Base-by-base conservation (phyloP, 2,329 filamentous ascomycete genomes). In the Arthrobotrys pseudoclavata region DNA sequence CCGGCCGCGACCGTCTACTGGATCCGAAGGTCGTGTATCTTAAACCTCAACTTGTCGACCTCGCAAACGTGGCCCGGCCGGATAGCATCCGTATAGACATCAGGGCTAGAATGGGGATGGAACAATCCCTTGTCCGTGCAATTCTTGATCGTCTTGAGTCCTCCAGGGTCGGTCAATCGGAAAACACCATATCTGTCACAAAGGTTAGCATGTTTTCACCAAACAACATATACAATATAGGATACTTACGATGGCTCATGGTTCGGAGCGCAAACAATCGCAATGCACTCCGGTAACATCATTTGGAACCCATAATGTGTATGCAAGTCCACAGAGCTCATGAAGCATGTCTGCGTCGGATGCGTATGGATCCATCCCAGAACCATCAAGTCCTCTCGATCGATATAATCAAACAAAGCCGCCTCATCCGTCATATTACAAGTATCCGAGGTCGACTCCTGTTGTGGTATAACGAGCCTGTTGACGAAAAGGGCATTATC, bases 361-460 rank as follows among this genome's bases (percentile, higher is more conserved):
- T 99, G 96, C 0, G 96, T 99, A 83, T 99, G 96, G 78, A 99
- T 99, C 96, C 96, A 99, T 45, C 95, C 95, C 4, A 97, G 87
- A 66, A 97, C 90, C 83, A 97, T 89, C 40, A 98, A 84, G 77
- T 96, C 92, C 82, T 97, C 89, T 4, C 87, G 87, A 81, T 96
- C 92, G 82, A 94, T 96, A 83, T 95, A 97, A 70, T 97, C 93
- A 81, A 97, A 94, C 29, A 97, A 87, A 0, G 90, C 89, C 31
- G 89, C 88, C 83, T 97, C 94, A 80, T 97, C 96, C 57, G 93
- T 89, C 20, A 93, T 98, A 84, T 98, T 95, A 83, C 96, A 99
- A 0, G 96, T 98, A 82, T 99, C 95, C 1, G 91, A 90, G 0
- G 95, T 97, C 82, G 91, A 91, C 66, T 90, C 91, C 83, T 99